Evolutionary conservation across 345 rosid genomes (phyloP), one percentile per base, ranked within the genome.

Genomic region (Combretum micranthum): DNA sequence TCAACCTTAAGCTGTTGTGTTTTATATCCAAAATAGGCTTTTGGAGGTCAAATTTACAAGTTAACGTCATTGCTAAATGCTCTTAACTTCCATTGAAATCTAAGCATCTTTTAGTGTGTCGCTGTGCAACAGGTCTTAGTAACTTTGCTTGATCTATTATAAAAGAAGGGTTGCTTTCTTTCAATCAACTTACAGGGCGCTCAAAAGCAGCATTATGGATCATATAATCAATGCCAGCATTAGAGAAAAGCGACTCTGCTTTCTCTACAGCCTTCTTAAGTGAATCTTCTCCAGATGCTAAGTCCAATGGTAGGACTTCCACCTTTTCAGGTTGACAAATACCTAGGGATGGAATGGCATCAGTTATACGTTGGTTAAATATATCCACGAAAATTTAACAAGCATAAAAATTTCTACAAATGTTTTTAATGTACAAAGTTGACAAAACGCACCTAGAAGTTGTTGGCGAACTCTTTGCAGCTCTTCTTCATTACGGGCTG

Each of bases 121-220:
- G 9, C 1, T 32, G 39, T 32, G 7, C 39, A 32, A 32, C 6
- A 32, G 3, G 39, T 32, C 39, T 7, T 7, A 32, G 39, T 32
- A 23, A 42, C 6, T 8, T 19, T 25, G 26, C 21, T 44, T 15
- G 47, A 23, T 19, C 18, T 23, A 25, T 15, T 19, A 47, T 5
- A 44, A 6, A 45, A 44, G 6, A 42, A 55, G 18, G 42, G 16
- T 20, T 14, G 6, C 16, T 8, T 26, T 14, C n/a, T 23, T 25
- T 32, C 18, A 20, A 32, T 65, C 58, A 49, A 77, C 88, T 80
- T 65, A 92, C 96, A 0, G 95, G 98, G 50, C 96, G 96, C 77
- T 88, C 96, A 72, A 64, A 88, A 48, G 98, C 98, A 37, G 96
- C 98, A 55, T 92, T 92, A 56, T 92, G 96, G 52, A 92, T 62